Conservation (phyloP, 2,329 filamentous ascomycete genomes). For the Fusarium pilosicola region DNA sequence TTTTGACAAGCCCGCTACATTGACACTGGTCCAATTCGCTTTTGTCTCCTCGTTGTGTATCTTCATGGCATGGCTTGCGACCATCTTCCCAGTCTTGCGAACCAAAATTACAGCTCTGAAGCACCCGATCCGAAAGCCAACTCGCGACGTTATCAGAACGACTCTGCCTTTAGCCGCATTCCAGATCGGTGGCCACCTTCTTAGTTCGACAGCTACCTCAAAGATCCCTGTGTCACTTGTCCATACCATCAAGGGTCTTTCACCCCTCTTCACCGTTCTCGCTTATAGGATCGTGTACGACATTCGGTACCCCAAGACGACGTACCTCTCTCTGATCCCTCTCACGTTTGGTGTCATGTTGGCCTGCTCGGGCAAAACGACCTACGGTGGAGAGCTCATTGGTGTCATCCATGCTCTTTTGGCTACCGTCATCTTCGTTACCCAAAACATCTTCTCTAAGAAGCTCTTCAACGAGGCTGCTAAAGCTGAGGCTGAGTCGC, state of each 20-base stretch:
- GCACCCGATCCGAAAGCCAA: slow-evolving; percentile 84
- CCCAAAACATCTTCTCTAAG: slow-evolving; percentile 98
- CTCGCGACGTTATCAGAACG: slow-evolving; percentile 81
- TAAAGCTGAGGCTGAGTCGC: slow-evolving; percentile 80
- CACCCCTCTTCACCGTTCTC: slow-evolving; percentile 92
- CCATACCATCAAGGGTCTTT: slow-evolving; percentile 98
- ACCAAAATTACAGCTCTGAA: slow-evolving; percentile 80
- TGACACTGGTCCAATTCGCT: slow-evolving; percentile 92
- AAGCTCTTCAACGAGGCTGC: slow-evolving; percentile 96
- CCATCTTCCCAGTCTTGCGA: slow-evolving; percentile 75
- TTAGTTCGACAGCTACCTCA: slow-evolving; percentile 92
- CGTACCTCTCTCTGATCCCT: slow-evolving; percentile 89
- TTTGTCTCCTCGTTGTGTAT: slow-evolving; percentile 92
- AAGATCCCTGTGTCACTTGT: slow-evolving; percentile 97
- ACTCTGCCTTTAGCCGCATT: slow-evolving; percentile 93
- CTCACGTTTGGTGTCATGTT: slow-evolving; percentile 95
- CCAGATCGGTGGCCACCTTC: slow-evolving; percentile 91
- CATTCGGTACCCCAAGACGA: slow-evolving; percentile 86
- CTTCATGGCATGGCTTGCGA: slow-evolving; percentile 79
- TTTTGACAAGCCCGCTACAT: slow-evolving; percentile 87
- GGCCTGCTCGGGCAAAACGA: slow-evolving; percentile 85
- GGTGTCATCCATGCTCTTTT: slow-evolving; percentile 90
- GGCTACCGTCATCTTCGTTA: slow-evolving; percentile 94
- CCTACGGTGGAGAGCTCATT: slow-evolving; percentile 84
- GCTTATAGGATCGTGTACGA: slow-evolving; percentile 91